Conservation (phyloP, 805 yeast species). For the Metschnikowia cubensis region DNA sequence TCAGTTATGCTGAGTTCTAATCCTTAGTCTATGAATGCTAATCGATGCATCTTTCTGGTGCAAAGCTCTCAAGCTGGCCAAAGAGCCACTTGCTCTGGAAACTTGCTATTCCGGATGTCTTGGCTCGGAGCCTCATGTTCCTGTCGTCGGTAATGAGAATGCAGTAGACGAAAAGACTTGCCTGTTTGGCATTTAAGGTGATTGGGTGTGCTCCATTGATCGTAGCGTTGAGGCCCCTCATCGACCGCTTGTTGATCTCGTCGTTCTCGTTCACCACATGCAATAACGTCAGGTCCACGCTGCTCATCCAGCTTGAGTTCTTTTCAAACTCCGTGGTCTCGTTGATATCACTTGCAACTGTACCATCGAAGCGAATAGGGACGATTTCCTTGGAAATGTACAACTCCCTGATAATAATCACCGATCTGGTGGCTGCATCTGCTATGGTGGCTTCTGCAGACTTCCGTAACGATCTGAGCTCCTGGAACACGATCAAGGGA, state of each 20-base stretch:
- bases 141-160: slow-evolving; percentile 70
- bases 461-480: slow-evolving; percentile 63
- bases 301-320: slow-evolving; percentile 67
- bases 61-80: slow-evolving; percentile 43
- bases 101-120: slow-evolving; percentile 50
- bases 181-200: slow-evolving; percentile 32
- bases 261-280: slow-evolving; percentile 45
- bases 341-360: slow-evolving; percentile 61
- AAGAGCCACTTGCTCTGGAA: slow-evolving; percentile 62
- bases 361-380: slow-evolving; percentile 67
- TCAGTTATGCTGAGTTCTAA: neutral
- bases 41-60: slow-evolving; percentile 51
- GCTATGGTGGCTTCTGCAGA: slow-evolving; percentile 70
- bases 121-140: slow-evolving; percentile 65
- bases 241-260: slow-evolving; percentile 34
- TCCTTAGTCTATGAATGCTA: slow-evolving; percentile 1
- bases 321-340: slow-evolving; percentile 73
- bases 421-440: slow-evolving; percentile 79
- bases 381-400: slow-evolving; percentile 51
- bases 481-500: slow-evolving; percentile 76
- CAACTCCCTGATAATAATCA: slow-evolving; percentile 66
- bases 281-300: slow-evolving; percentile 65
- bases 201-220: slow-evolving; percentile 13
- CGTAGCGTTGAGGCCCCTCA: slow-evolving; percentile 33
- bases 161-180: slow-evolving; percentile 50